phyloP scores from a whole-genome alignment of 1,284 basidiomycete genomes.

The Exobasidium cylindrosporum region DNA sequence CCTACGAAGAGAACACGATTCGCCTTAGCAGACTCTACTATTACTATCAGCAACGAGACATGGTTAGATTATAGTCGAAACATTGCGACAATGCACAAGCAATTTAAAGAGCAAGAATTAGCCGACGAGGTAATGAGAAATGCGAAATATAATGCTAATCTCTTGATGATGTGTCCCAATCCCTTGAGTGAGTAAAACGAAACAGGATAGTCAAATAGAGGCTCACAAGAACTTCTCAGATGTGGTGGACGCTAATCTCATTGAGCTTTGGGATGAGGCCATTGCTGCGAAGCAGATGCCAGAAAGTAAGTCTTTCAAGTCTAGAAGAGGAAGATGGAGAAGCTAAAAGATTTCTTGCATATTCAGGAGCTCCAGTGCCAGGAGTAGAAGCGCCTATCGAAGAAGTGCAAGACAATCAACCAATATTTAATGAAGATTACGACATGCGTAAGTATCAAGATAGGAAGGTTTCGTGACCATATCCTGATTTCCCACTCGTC shows the following conservation, averaged over 20 bases:
- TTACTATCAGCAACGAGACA: not conserved
- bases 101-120: not conserved
- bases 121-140: too few species aligned
- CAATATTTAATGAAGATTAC: not conserved
- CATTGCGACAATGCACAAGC: not conserved
- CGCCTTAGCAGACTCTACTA: not conserved
- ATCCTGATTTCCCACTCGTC: too few species aligned
- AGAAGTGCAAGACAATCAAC: not conserved
- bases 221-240: too few species aligned
- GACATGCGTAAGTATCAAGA: not conserved
- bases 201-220: too few species aligned
- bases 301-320: not conserved
- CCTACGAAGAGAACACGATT: not conserved
- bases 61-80: not conserved
- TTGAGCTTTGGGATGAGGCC: not conserved
- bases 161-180: too few species aligned
- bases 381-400: not conserved
- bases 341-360: too few species aligned
- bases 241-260: not conserved
- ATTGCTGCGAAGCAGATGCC: not conserved
- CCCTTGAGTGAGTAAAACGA: too few species aligned
- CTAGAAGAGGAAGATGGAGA: too few species aligned
- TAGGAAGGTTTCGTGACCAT: too few species aligned
- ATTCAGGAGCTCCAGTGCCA: not conserved
- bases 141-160: too few species aligned